phyloP scores from a whole-genome alignment of 805 yeast genomes.

The Ogataea henricii region DNA sequence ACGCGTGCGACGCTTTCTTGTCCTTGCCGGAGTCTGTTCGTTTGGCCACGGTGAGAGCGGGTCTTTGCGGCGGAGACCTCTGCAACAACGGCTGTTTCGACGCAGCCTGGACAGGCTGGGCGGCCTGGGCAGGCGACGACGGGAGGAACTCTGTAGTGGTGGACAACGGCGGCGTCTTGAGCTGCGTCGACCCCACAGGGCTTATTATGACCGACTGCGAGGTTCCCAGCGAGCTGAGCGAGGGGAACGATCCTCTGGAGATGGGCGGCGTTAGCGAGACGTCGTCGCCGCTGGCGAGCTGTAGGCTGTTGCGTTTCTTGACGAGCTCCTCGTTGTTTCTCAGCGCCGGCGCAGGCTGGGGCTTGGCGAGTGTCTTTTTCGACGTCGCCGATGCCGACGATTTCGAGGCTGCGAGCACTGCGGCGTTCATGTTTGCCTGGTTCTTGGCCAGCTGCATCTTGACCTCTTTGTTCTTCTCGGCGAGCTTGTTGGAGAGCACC shows the following conservation, averaged over 20 bases:
- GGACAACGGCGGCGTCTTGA: slow-evolving; percentile 24
- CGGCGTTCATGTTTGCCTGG: slow-evolving; percentile 19
- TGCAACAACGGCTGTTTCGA: slow-evolving; percentile 2
- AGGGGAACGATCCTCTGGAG: slow-evolving; percentile 26
- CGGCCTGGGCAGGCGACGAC: background rate
- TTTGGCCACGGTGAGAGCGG: slow-evolving; percentile 1
- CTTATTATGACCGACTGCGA: slow-evolving; percentile 18
- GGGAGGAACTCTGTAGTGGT: slow-evolving; percentile 14
- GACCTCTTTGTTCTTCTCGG: slow-evolving; percentile 33
- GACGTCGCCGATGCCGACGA: slow-evolving; percentile 10
- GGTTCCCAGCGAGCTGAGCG: slow-evolving; percentile 24
- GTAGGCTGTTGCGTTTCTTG: slow-evolving; percentile 29
- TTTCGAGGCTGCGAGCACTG: slow-evolving; percentile 26
- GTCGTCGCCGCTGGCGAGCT: slow-evolving; percentile 27
- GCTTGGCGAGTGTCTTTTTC: background rate
- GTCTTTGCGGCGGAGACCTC: slow-evolving; percentile 1
- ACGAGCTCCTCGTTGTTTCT: slow-evolving; percentile 37
- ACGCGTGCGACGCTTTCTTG: slow-evolving; percentile 12
- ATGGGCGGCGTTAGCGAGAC: slow-evolving; percentile 27
- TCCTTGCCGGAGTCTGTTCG: slow-evolving; percentile 9
- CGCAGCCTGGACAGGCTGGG: background rate
- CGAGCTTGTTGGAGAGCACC: slow-evolving; percentile 34
- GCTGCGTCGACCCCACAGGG: background rate
- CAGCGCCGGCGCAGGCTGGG: slow-evolving; percentile 6
- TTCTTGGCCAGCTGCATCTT: slow-evolving; percentile 25